Conservation (phyloP, 2,329 filamentous ascomycete species). For the Arthrobotrys pseudoclavata region DNA sequence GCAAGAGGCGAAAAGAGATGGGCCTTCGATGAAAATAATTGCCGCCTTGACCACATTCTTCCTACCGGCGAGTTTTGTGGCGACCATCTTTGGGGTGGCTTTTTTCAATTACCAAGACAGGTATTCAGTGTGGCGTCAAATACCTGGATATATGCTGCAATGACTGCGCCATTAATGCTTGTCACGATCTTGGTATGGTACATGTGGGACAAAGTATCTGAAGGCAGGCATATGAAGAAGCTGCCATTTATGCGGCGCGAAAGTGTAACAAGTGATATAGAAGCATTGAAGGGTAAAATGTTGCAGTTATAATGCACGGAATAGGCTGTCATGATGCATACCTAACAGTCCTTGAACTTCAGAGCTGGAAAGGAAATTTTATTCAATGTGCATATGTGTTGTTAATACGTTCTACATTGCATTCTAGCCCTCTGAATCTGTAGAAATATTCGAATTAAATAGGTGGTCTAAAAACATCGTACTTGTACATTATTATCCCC, state of each 20-base stretch:
- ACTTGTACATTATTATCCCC: too few species aligned
- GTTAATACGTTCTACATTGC: too few species aligned
- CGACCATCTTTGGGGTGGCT: conserved; percentile 24
- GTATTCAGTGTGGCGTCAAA: conserved; percentile 11
- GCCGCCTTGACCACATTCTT: conserved; percentile 31
- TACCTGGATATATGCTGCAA: conserved; percentile 31
- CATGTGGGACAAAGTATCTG: conserved; percentile 27
- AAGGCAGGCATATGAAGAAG: conserved; percentile 18
- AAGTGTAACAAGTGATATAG: conserved; percentile 21
- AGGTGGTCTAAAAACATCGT: too few species aligned
- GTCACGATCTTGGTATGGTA: conserved; percentile 27
- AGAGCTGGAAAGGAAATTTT: neutral
- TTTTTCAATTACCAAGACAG: conserved; percentile 20
- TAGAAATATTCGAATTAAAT: too few species aligned
- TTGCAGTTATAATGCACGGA: neutral
- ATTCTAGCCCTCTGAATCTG: too few species aligned
- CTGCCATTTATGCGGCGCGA: conserved; percentile 19
- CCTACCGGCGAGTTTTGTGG: conserved; percentile 16
- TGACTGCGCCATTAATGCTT: conserved; percentile 27
- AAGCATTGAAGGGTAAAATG: conserved; percentile 26
- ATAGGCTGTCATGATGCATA: neutral
- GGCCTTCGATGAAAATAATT: conserved; percentile 32
- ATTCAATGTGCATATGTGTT: too few species aligned
- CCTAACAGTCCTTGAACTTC: neutral
- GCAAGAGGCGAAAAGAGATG: conserved; percentile 24